A percentile compares a stretch with the other conserved stretches of the same genome.
phyloP scores from a whole-genome alignment of 176 grass and related monocot species.

The Oryza longistaminata region DNA sequence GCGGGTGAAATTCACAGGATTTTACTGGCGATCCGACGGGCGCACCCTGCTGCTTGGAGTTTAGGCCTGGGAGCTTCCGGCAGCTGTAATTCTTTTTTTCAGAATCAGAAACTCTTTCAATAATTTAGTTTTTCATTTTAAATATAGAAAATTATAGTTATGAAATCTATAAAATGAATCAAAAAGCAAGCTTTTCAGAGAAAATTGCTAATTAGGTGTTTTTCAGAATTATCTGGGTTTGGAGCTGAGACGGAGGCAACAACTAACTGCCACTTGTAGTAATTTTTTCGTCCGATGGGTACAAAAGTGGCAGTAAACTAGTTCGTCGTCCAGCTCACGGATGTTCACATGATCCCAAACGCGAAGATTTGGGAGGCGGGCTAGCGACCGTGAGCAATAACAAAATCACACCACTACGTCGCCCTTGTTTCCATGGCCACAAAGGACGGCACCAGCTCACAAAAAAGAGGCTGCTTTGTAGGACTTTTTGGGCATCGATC shows the following conservation, averaged over 20 bases:
- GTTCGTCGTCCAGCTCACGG: constrained; percentile 11
- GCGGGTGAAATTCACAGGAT: neutral
- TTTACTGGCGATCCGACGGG: neutral
- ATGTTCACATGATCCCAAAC: neutral
- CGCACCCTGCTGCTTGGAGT: neutral
- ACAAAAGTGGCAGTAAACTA: neutral
- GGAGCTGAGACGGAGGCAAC: too few relatives aligned
- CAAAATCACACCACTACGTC: neutral
- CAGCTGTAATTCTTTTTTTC: too few relatives aligned
- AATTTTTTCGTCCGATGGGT: neutral
- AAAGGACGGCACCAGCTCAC: constrained; percentile 14
- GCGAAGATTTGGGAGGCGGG: neutral
- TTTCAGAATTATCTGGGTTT: too few relatives aligned
- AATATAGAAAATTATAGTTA: too few relatives aligned
- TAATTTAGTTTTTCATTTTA: too few relatives aligned
- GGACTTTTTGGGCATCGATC: neutral
- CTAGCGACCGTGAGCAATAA: neutral
- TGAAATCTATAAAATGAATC: too few relatives aligned
- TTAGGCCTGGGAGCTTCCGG: too few relatives aligned
- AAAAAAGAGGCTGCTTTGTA: neutral
- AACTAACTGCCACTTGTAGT: neutral
- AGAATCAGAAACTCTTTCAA: too few relatives aligned
- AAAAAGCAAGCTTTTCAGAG: too few relatives aligned
- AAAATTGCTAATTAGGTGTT: too few relatives aligned
- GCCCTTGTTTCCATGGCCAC: constrained; percentile 1